These are phyloP conservation scores for Aspergillus brasiliensis DNA, from an alignment of 2,329 filamentous ascomycete genomes.

Conservation along the genomic window DNA sequence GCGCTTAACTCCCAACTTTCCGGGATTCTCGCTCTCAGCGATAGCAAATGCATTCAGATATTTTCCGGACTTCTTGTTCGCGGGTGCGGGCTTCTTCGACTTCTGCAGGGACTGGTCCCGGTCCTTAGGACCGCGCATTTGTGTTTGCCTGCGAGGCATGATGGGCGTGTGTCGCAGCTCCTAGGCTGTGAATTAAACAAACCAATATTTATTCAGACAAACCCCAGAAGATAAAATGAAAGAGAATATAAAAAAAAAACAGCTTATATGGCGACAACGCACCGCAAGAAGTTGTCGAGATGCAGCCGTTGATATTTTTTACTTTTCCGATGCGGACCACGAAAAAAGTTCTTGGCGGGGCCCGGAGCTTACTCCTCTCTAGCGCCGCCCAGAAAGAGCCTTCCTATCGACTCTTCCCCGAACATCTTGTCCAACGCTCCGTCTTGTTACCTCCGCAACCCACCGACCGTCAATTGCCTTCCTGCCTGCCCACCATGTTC, in stretches of 20 bases:
- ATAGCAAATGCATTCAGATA: constrained; percentile 66
- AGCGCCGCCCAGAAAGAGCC: constrained; percentile 30
- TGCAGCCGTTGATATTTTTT: constrained; percentile 26
- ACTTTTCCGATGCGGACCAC: constrained; percentile 25
- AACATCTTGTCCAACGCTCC: not conserved
- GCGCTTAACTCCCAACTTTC: constrained; percentile 55
- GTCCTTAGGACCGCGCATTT: constrained; percentile 36
- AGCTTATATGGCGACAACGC: constrained; percentile 7
- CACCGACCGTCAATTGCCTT: not conserved
- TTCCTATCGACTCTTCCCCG: constrained; percentile 20
- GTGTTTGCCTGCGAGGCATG: constrained; percentile 47
- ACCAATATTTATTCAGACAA: constrained; percentile 1
- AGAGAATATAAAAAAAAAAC: too few species aligned
- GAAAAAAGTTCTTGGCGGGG: constrained; percentile 39
- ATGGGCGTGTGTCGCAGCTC: constrained; percentile 12
- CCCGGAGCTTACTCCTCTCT: constrained; percentile 19
- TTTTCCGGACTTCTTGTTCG: constrained; percentile 48
- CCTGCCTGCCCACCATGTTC: constrained; percentile 36
- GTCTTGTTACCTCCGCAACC: constrained; percentile 4
- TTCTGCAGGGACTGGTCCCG: constrained; percentile 42
- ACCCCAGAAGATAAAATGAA: not conserved
- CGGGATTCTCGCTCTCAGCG: constrained; percentile 60
- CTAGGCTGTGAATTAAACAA: not conserved
- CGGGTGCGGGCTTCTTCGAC: constrained; percentile 43
- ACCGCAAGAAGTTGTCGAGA: constrained; percentile 9